Percentiles rank a stretch among this genome's conserved stretches.
Evolutionary conservation across 1,139 yeast genomes (phyloP).

Genomic region (Blastobotrys aristatus): DNA sequence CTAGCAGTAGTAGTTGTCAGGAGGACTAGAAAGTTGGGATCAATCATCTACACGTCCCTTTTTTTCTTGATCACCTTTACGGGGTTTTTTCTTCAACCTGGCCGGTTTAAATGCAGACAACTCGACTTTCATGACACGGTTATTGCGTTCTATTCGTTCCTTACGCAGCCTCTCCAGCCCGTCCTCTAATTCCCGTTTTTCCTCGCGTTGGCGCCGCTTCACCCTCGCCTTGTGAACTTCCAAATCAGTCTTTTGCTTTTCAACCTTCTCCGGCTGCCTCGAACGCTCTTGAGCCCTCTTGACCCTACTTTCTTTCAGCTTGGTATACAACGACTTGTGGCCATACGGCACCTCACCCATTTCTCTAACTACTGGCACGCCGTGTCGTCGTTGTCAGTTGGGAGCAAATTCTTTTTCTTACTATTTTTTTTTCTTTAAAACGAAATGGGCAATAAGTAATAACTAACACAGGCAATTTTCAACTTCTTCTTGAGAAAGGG

Average conservation of each 20-base stretch:
- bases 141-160: neutral
- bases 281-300: slow-evolving; percentile 14
- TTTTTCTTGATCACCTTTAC: too few species aligned
- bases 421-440: too few species aligned
- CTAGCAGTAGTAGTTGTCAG: neutral
- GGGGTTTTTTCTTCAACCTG: too few species aligned
- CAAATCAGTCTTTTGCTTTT: slow-evolving; percentile 16
- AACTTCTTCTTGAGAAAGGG: neutral
- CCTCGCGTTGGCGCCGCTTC: slow-evolving; percentile 13
- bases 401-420: neutral
- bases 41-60: neutral
- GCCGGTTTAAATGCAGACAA: too few species aligned
- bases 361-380: too few species aligned
- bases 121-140: too few species aligned
- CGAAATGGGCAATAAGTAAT: too few species aligned
- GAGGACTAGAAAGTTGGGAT: neutral
- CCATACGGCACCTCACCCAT: neutral
- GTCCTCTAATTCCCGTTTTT: slow-evolving; percentile 15
- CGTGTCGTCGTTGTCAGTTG: neutral
- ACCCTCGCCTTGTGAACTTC: slow-evolving; percentile 13
- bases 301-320: slow-evolving; percentile 13
- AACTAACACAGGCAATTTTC: too few species aligned
- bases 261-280: slow-evolving; percentile 5
- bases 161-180: slow-evolving; percentile 12
- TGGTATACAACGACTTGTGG: neutral